phyloP scores from a whole-genome alignment of 768 basidiomycete species.

The Trametes meyenii region DNA sequence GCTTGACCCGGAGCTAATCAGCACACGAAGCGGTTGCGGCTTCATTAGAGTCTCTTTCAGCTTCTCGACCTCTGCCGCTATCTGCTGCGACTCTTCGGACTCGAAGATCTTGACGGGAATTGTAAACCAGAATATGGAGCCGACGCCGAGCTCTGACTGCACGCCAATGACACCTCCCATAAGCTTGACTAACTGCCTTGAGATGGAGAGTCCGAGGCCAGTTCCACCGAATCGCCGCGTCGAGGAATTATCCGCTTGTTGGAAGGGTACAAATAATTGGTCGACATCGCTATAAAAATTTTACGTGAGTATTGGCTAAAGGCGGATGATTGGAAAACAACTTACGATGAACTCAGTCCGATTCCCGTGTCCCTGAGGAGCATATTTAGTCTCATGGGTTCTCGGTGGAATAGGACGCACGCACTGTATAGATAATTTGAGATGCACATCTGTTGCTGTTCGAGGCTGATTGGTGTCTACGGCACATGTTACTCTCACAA shows the following conservation, averaged over 20 bases:
- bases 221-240: slow-evolving; percentile 78
- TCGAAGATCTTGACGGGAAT: slow-evolving; percentile 64
- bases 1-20: slow-evolving; percentile 61
- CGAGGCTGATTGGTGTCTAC: slow-evolving; percentile 44
- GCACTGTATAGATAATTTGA: slow-evolving; percentile 71
- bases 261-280: slow-evolving; percentile 72
- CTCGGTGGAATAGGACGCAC: slow-evolving; percentile 7
- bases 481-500: slow-evolving; percentile 62
- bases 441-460: slow-evolving; percentile 46
- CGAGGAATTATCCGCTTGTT: slow-evolving; percentile 79
- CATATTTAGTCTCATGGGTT: background rate
- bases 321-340: background rate
- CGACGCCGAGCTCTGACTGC: slow-evolving; percentile 61
- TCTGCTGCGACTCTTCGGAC: slow-evolving; percentile 58
- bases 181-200: slow-evolving; percentile 72
- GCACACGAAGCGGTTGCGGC: slow-evolving; percentile 49
- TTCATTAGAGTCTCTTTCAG: slow-evolving; percentile 51
- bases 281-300: slow-evolving; percentile 53
- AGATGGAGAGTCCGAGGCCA: slow-evolving; percentile 76
- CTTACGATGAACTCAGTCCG: slow-evolving; percentile 53
- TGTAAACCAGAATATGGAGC: slow-evolving; percentile 75
- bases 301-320: background rate
- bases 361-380: slow-evolving; percentile 67
- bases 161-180: slow-evolving; percentile 77
- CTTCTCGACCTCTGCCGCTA: slow-evolving; percentile 47